Conservation (phyloP, 768 basidiomycete genomes). For the Mycena indigotica region DNA sequence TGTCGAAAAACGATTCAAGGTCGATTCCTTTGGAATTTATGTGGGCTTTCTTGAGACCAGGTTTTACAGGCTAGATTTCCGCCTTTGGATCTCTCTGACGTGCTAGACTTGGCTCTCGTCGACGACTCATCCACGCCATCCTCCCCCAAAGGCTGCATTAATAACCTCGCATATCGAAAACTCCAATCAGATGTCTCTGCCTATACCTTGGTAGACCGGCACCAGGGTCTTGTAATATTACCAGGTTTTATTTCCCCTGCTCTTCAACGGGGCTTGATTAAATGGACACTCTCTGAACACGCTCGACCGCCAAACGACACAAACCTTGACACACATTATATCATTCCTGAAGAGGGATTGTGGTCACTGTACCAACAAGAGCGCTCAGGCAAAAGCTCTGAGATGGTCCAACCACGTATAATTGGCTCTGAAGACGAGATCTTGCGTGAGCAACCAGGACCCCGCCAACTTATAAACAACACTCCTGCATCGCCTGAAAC, state of each 20-base stretch:
- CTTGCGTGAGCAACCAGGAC: constrained; percentile 44
- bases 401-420: constrained; percentile 53
- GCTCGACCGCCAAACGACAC: constrained; percentile 83
- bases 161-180: constrained; percentile 37
- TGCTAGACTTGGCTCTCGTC: constrained; percentile 74
- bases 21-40: background rate
- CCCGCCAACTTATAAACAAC: constrained; percentile 72
- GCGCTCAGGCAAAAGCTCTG: constrained; percentile 32
- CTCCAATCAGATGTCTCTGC: constrained; percentile 29
- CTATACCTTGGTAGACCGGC: constrained; percentile 18
- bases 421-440: constrained; percentile 25
- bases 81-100: constrained; percentile 68
- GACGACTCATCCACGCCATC: too few species aligned
- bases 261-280: constrained; percentile 69
- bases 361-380: constrained; percentile 64
- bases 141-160: constrained; percentile 39
- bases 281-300: constrained; percentile 75
- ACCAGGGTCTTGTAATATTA: constrained; percentile 79
- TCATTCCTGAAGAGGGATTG: constrained; percentile 70
- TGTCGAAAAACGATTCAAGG: constrained; percentile 79
- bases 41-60: background rate
- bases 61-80: constrained; percentile 57
- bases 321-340: constrained; percentile 86
- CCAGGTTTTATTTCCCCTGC: constrained; percentile 67
- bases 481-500: constrained; percentile 62